These are phyloP conservation scores for Papilionanthe hybrid DNA, from an alignment of 116 monocot species.

Conservation along the genomic window DNA sequence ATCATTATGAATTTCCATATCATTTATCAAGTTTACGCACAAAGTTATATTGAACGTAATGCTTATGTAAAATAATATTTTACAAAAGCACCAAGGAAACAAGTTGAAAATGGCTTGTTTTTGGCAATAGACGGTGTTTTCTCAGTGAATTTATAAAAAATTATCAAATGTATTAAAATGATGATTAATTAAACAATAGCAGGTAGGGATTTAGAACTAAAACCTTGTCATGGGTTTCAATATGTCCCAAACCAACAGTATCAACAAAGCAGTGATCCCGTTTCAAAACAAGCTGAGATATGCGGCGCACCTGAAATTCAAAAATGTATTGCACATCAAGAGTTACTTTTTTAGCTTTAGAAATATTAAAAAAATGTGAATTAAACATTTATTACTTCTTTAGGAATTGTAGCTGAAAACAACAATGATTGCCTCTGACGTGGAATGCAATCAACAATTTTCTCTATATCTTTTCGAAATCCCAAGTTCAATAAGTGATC, in stretches of 20 bases:
- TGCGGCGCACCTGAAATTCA: conserved; percentile 64
- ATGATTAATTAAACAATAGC: not conserved
- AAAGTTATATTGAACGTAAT: not conserved
- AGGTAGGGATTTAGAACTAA: not conserved
- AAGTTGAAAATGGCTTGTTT: not conserved
- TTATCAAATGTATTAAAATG: not conserved
- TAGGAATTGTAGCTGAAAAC: conserved; percentile 87
- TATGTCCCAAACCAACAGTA: conserved; percentile 62
- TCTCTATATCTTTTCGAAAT: conserved; percentile 72
- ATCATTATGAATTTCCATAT: not conserved
- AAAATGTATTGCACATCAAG: not conserved
- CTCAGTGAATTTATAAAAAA: not conserved
- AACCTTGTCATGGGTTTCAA: conserved; percentile 86
- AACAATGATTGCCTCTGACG: conserved; percentile 83
- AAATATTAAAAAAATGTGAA: not conserved
- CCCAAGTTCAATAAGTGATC: conserved; percentile 88
- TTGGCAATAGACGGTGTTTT: not conserved
- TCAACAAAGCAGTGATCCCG: conserved; percentile 77
- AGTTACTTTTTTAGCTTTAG: not conserved
- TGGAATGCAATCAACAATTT: conserved; percentile 84
- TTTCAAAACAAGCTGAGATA: conserved; percentile 87
- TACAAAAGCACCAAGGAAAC: not conserved
- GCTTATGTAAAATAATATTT: not conserved
- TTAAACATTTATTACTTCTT: conserved; percentile 47
- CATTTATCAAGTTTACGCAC: not conserved